Conservation (phyloP, 1,139 yeast species). For the Geotrichum citri-aurantii region DNA sequence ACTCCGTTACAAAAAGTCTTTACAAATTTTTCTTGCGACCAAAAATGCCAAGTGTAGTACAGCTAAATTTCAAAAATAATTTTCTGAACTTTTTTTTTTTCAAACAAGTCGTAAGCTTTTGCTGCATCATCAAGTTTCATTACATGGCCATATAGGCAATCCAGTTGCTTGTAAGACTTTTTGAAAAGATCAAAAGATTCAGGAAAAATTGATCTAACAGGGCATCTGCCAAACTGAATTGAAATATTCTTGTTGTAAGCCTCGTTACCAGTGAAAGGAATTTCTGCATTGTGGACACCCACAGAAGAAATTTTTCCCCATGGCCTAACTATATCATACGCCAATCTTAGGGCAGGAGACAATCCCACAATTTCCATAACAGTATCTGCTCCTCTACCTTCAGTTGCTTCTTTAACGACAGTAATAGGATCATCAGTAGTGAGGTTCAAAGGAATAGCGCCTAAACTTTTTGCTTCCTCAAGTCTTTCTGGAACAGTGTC, state of each 20-base stretch:
- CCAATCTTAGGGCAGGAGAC: conserved; percentile 45
- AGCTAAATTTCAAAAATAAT: conserved; percentile 41
- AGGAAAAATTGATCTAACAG: conserved; percentile 52
- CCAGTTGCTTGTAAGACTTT: conserved; percentile 42
- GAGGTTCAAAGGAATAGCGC: conserved; percentile 44
- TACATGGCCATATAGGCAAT: conserved; percentile 45
- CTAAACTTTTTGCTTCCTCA: conserved; percentile 43
- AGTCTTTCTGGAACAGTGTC: conserved; percentile 49
- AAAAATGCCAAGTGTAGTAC: too few species aligned
- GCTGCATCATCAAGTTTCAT: conserved; percentile 44
- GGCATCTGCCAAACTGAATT: conserved; percentile 60
- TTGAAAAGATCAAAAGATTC: conserved; percentile 51
- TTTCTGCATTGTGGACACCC: conserved; percentile 57
- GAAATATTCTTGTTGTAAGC: conserved; percentile 54
- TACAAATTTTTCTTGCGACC: too few species aligned
- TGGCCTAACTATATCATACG: conserved; percentile 51
- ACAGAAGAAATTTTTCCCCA: conserved; percentile 56
- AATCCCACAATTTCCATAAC: conserved; percentile 56
- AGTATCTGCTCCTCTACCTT: conserved; percentile 50
- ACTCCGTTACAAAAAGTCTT: too few species aligned
- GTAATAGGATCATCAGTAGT: conserved; percentile 31
- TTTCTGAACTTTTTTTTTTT: conserved; percentile 46
- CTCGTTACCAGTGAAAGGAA: conserved; percentile 56
- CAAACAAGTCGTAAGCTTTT: conserved; percentile 48
- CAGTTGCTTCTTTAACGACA: conserved; percentile 35